phyloP scores from a whole-genome alignment of 768 basidiomycete species.

The Suillus tomentosus region DNA sequence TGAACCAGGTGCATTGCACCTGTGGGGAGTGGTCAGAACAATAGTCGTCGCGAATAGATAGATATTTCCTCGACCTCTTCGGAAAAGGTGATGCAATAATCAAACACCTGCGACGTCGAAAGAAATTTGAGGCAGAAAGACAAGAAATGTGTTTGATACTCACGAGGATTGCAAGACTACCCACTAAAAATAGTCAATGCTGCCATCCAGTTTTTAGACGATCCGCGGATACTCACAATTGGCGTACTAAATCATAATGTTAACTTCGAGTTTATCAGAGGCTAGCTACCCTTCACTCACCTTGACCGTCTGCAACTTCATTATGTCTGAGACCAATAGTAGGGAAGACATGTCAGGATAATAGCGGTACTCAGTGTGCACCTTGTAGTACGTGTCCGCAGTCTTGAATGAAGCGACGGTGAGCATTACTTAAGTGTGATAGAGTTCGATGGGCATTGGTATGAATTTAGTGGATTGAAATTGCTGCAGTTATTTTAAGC shows the following conservation, averaged over 20 bases:
- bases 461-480: background rate
- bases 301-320: conserved; percentile 20
- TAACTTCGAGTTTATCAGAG: background rate
- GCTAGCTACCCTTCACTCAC: conserved; percentile 3
- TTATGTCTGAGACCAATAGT: conserved; percentile 5
- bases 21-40: no score
- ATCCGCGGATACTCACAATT: conserved; percentile 13
- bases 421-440: background rate
- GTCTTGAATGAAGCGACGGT: background rate
- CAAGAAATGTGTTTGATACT: no score
- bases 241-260: conserved; percentile 16
- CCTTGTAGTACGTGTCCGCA: background rate
- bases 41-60: no score
- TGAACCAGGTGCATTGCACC: no score
- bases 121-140: no score
- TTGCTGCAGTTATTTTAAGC: background rate
- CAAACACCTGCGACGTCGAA: no score
- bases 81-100: no score
- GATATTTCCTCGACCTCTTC: no score
- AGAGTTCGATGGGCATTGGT: background rate
- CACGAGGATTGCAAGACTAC: no score
- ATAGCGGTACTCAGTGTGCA: background rate
- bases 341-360: background rate
- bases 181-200: no score
- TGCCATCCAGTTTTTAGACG: background rate